Conservation (phyloP, 441 rosid species). For the Manihot esculenta region DNA sequence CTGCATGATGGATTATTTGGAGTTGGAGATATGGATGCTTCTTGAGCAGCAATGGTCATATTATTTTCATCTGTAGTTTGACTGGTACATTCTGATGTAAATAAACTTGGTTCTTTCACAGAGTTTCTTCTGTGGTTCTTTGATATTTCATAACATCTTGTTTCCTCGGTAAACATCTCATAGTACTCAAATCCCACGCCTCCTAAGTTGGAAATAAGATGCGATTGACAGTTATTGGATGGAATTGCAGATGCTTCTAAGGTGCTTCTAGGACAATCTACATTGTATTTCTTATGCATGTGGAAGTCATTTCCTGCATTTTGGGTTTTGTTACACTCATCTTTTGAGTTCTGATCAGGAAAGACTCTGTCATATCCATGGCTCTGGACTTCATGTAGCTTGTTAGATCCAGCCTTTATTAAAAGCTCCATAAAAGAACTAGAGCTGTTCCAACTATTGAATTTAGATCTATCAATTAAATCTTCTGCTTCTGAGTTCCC, state of each 20-base stretch:
- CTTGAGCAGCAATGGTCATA: constrained; percentile 22
- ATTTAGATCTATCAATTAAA: constrained; percentile 24
- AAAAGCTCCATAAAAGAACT: constrained; percentile 61
- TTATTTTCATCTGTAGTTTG: constrained; percentile 30
- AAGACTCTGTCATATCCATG: constrained; percentile 25
- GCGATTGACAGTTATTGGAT: constrained; percentile 35
- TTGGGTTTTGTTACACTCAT: constrained; percentile 23
- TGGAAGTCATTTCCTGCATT: constrained; percentile 19
- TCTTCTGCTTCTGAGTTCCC: constrained; percentile 48
- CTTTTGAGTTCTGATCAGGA: constrained; percentile 31
- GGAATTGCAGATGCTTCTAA: constrained; percentile 25
- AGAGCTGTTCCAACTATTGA: constrained; percentile 25
- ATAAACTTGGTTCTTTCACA: constrained; percentile 29
- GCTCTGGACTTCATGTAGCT: constrained; percentile 31
- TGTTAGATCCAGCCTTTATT: constrained; percentile 41
- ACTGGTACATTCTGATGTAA: constrained; percentile 29
- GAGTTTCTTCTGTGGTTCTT: constrained; percentile 25
- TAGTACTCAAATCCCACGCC: constrained; percentile 32
- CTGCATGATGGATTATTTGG: constrained; percentile 34
- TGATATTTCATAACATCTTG: constrained; percentile 30
- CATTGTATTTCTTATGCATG: constrained; percentile 26
- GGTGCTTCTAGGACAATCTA: constrained; percentile 34
- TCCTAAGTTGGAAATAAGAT: constrained; percentile 25
- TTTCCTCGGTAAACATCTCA: constrained; percentile 29
- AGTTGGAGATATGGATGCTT: constrained; percentile 31